These are phyloP conservation scores for Solanum hybrid DNA, from an alignment of 305 asterid species.

Conservation along the genomic window DNA sequence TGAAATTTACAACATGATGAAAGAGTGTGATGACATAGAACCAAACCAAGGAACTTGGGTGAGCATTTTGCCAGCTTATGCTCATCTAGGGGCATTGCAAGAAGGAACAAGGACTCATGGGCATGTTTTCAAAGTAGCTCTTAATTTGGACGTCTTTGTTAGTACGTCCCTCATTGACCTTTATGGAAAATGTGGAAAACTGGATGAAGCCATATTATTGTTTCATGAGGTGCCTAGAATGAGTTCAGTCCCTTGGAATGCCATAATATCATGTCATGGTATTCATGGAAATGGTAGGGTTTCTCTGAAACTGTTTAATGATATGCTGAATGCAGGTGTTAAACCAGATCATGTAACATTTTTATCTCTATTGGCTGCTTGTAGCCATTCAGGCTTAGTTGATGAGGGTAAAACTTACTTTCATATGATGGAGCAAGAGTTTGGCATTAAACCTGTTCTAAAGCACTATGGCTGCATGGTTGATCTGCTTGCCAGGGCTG, in stretches of 20 bases:
- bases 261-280: slow-evolving; percentile 69
- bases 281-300: slow-evolving; percentile 63
- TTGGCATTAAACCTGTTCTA: slow-evolving; percentile 43
- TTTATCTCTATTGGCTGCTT: slow-evolving; percentile 52
- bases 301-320: slow-evolving; percentile 41
- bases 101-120: slow-evolving; percentile 64
- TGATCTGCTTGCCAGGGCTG: slow-evolving; percentile 80
- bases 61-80: slow-evolving; percentile 63
- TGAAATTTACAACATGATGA: slow-evolving; percentile 38
- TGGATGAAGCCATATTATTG: slow-evolving; percentile 49
- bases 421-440: slow-evolving; percentile 45
- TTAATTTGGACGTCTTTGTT: slow-evolving; percentile 46
- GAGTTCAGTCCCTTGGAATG: slow-evolving; percentile 58
- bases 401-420: slow-evolving; percentile 52
- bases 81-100: slow-evolving; percentile 64
- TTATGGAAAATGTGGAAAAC: slow-evolving; percentile 74
- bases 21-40: slow-evolving; percentile 19
- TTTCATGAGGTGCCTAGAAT: slow-evolving; percentile 43
- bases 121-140: slow-evolving; percentile 38
- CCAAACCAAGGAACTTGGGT: slow-evolving; percentile 70
- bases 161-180: slow-evolving; percentile 69
- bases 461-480: slow-evolving; percentile 78
- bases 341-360: slow-evolving; percentile 70
- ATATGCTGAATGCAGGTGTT: slow-evolving; percentile 52
- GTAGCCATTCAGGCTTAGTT: slow-evolving; percentile 80